Evolutionary conservation across 257 asterid genomes (phyloP).

Genomic region (Nicotiana noctiflora): DNA sequence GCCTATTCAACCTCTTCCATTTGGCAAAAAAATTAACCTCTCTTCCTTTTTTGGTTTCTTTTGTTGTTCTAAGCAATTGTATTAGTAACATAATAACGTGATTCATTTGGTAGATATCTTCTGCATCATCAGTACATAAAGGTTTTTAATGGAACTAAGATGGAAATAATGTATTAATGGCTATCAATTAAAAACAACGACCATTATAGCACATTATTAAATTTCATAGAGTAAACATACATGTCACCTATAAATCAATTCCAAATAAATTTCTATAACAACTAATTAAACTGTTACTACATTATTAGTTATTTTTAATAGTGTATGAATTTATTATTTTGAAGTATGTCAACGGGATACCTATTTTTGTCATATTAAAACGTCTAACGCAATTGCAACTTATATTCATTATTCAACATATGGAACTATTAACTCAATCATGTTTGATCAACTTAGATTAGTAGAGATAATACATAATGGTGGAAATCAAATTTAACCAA

Average conservation of each 20-base stretch:
- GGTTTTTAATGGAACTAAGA: too few species aligned
- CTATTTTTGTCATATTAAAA: neutral
- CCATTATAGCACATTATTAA: neutral
- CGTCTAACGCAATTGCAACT: neutral
- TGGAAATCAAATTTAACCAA: neutral
- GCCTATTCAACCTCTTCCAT: too few species aligned
- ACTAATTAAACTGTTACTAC: neutral
- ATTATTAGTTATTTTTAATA: too few species aligned
- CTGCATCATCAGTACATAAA: too few species aligned
- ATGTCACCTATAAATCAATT: neutral
- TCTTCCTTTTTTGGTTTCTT: too few species aligned
- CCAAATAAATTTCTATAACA: too few species aligned
- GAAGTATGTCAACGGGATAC: neutral
- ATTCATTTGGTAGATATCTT: too few species aligned
- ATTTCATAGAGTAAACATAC: neutral
- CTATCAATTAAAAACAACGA: neutral
- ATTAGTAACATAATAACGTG: too few species aligned
- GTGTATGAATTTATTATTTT: neutral
- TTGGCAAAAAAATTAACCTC: too few species aligned
- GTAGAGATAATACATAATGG: neutral
- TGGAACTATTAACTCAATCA: neutral
- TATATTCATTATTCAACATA: neutral
- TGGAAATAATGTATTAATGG: neutral
- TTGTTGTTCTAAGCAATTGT: too few species aligned
- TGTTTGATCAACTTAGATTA: neutral